Evolutionary conservation across 2,329 filamentous ascomycete genomes (phyloP).

Genomic region (Thelonectria olida): DNA sequence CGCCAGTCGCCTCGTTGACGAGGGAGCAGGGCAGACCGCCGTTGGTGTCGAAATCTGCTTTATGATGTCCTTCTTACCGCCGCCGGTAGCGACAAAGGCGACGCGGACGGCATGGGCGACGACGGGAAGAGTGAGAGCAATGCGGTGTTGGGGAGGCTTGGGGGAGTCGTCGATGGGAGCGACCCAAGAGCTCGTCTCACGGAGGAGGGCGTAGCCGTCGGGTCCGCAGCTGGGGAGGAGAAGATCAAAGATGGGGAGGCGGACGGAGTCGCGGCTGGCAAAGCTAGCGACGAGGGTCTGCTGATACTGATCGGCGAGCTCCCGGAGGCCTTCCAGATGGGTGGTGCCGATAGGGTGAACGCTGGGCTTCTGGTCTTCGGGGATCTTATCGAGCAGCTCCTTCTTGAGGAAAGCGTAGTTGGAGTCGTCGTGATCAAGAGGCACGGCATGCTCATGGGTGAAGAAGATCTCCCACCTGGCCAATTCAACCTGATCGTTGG

Average conservation of each 20-base stretch:
- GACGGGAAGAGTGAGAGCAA: constrained; percentile 92
- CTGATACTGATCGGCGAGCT: constrained; percentile 94
- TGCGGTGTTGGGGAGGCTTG: constrained; percentile 90
- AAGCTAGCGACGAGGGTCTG: constrained; percentile 86
- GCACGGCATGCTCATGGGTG: constrained; percentile 94
- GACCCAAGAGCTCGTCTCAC: constrained; percentile 91
- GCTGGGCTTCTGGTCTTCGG: constrained; percentile 69
- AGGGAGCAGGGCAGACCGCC: constrained; percentile 84
- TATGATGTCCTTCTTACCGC: constrained; percentile 88
- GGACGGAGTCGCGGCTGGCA: constrained; percentile 91
- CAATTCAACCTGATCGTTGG: constrained; percentile 76
- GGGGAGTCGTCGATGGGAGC: constrained; percentile 91
- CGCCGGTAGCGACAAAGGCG: constrained; percentile 91
- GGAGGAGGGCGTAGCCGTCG: constrained; percentile 85
- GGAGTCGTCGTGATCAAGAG: constrained; percentile 90
- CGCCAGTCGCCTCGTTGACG: constrained; percentile 84
- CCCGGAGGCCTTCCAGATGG: constrained; percentile 80
- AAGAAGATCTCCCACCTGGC: constrained; percentile 98
- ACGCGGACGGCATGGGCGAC: constrained; percentile 87
- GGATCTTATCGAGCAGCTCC: constrained; percentile 90
- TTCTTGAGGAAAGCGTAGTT: constrained; percentile 91
- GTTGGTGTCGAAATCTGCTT: constrained; percentile 89
- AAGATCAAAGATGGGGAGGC: constrained; percentile 93
- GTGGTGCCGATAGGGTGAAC: constrained; percentile 80
- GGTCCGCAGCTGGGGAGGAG: constrained; percentile 93